Percentiles rank a stretch among this genome's conserved stretches.
Conservation (phyloP, 2,329 filamentous ascomycete species). For the Orbilia blumenaviensis region DNA sequence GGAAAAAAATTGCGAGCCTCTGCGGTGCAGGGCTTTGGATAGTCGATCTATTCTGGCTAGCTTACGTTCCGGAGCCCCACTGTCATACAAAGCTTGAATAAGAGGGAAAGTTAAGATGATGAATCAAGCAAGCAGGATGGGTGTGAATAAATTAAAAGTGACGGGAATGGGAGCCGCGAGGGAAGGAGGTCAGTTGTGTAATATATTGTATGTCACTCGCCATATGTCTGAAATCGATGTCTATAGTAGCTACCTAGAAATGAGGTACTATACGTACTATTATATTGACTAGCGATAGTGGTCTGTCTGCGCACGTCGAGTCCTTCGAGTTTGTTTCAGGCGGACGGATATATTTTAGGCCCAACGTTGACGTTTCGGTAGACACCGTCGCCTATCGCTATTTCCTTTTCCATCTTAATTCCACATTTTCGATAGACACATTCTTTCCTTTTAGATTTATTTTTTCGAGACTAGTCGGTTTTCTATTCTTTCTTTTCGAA, state of each 20-base stretch:
- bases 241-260: neutral
- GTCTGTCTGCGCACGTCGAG: neutral
- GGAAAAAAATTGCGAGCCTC: slow-evolving; percentile 28
- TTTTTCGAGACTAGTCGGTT: too few relatives aligned
- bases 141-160: neutral
- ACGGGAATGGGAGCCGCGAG: slow-evolving; percentile 25
- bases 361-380: slow-evolving; percentile 1
- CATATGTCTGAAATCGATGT: neutral
- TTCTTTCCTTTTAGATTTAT: too few relatives aligned
- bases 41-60: slow-evolving; percentile 24
- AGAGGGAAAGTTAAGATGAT: slow-evolving; percentile 5
- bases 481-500: neutral
- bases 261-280: too few relatives aligned
- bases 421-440: too few relatives aligned
- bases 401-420: neutral
- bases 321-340: slow-evolving; percentile 26
- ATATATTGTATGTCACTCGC: neutral
- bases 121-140: neutral
- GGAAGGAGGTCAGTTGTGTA: slow-evolving; percentile 20
- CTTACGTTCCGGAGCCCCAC: slow-evolving; percentile 30
- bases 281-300: too few relatives aligned
- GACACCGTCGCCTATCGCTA: neutral
- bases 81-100: slow-evolving; percentile 10
- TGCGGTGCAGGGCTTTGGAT: slow-evolving; percentile 24
- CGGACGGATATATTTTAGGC: neutral